Evolutionary conservation across 2,329 filamentous ascomycete species (phyloP).

Genomic region (Fusarium vanettenii): DNA sequence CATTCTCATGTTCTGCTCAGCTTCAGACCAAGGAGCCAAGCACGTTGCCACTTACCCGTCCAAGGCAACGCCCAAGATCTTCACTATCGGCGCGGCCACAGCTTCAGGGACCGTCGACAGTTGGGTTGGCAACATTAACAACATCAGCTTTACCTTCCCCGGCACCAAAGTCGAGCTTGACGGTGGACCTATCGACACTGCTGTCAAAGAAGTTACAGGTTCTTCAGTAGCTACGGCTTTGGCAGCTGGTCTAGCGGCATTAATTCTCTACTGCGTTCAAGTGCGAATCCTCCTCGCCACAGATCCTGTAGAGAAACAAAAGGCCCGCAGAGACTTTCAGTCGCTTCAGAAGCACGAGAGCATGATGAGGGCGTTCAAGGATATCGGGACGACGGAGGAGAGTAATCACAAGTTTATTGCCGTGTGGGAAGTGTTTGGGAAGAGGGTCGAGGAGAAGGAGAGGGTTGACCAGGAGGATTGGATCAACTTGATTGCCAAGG

Average conservation of each 20-base stretch:
- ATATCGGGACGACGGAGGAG: constrained; percentile 34
- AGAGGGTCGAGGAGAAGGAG: constrained; percentile 28
- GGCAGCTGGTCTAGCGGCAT: constrained; percentile 45
- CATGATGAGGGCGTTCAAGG: constrained; percentile 31
- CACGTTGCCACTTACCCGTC: not conserved
- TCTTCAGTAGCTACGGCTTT: constrained; percentile 48
- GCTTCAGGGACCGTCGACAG: constrained; percentile 16
- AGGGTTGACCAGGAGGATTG: constrained; percentile 17
- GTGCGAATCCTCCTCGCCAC: constrained; percentile 23
- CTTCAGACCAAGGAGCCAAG: constrained; percentile 42
- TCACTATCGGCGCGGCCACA: constrained; percentile 45
- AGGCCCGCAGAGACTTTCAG: constrained; percentile 17
- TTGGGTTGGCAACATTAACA: constrained; percentile 19
- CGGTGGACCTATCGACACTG: not conserved
- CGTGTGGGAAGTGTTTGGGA: constrained; percentile 43
- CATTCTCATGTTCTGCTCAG: constrained; percentile 54
- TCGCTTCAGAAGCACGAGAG: constrained; percentile 27
- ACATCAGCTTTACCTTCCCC: constrained; percentile 47
- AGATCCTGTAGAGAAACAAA: constrained; percentile 24
- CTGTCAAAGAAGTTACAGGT: constrained; percentile 9
- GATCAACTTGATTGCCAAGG: constrained; percentile 6
- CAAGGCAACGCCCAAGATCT: constrained; percentile 34
- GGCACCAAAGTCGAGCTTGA: constrained; percentile 41
- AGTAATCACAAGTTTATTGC: constrained; percentile 41
- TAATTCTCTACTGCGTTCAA: constrained; percentile 44